Evolutionary conservation across 2,329 filamentous ascomycete genomes (phyloP), one percentile per base, ranked within the genome.

Genomic region (Penicillium occitanis): DNA sequence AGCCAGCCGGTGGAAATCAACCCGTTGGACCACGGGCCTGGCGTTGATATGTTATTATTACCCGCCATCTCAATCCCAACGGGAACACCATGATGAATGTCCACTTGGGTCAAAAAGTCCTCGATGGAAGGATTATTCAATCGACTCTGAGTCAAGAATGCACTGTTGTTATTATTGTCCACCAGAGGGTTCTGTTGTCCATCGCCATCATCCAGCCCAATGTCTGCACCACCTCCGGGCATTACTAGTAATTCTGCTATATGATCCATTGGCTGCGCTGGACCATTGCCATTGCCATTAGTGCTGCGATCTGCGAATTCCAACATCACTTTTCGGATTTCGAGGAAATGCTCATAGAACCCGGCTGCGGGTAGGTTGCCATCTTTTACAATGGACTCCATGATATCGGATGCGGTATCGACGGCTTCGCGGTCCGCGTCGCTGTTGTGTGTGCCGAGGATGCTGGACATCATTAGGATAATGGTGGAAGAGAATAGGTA

Each of bases 381-480:
- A 7, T 68, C 67, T 50, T 68, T 57, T 1, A 68, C 67, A 40
- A 68, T 64, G 5, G 67, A 68, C 55, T 68, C 57, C 65, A 68
- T 60, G 8, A 68, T 68, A 30, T 68, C 67, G n/a, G 67, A 62
- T 3, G 67, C 67, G 2, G 67, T 68, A 30, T 68, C 67, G n/a
- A 67, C 65, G 19, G 67, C 67, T 55, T 68, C 65, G 14, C 67
- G 67, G 58, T 68, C 67, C 1, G 61, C 40, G 35, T 68, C 65
- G 35, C 60, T 63, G 37, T 67, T 66, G 33, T 30, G 60, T 5
- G 62, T 64, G 44, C 62, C 65, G 7, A 68, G 65, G 17, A 65
- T 65, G 62, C 65, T 66, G 25, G 67, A 66, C 67, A 68, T 68
- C 67, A 68, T 67, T 22, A 68, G 67, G 40, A 68, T 68, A n/a